Conservation (phyloP, 345 rosid genomes). For the Rhizophora mangle region DNA sequence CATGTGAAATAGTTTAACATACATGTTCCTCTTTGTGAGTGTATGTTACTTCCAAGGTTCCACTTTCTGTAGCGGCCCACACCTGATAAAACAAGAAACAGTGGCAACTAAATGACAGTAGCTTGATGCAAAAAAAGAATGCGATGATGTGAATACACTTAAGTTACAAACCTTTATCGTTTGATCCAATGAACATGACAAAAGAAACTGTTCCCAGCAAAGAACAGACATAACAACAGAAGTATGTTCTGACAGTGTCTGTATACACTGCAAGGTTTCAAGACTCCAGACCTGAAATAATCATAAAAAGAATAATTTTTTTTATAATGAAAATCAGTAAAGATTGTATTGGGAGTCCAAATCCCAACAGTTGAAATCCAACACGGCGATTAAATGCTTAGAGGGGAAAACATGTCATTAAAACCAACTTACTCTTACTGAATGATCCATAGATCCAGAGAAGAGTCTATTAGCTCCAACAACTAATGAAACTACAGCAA, state of each 20-base stretch:
- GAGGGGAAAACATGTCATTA: neutral
- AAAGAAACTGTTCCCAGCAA: slow-evolving; percentile 50
- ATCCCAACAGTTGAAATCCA: neutral
- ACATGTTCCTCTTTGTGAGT: slow-evolving; percentile 9
- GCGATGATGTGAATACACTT: neutral
- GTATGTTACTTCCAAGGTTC: slow-evolving; percentile 14
- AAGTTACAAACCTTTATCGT: slow-evolving; percentile 39
- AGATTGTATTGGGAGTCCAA: neutral
- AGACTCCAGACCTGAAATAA: slow-evolving; percentile 54
- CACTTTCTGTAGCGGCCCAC: slow-evolving; percentile 38
- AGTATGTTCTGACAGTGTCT: slow-evolving; percentile 42
- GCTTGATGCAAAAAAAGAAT: neutral
- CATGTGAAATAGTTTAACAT: neutral
- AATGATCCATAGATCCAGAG: slow-evolving; percentile 94
- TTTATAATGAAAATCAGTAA: neutral
- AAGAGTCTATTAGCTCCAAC: slow-evolving; percentile 91
- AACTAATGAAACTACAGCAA: slow-evolving; percentile 76
- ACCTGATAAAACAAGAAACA: neutral
- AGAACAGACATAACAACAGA: slow-evolving; percentile 53
- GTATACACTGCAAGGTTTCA: slow-evolving; percentile 31
- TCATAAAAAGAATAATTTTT: neutral
- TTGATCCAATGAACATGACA: slow-evolving; percentile 58
- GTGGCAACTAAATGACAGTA: neutral
- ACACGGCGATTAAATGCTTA: neutral
- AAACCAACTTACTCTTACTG: slow-evolving; percentile 57